These are phyloP conservation scores for Fraxinus excelsior DNA, from an alignment of 257 asterid species.

Conservation along the genomic window DNA sequence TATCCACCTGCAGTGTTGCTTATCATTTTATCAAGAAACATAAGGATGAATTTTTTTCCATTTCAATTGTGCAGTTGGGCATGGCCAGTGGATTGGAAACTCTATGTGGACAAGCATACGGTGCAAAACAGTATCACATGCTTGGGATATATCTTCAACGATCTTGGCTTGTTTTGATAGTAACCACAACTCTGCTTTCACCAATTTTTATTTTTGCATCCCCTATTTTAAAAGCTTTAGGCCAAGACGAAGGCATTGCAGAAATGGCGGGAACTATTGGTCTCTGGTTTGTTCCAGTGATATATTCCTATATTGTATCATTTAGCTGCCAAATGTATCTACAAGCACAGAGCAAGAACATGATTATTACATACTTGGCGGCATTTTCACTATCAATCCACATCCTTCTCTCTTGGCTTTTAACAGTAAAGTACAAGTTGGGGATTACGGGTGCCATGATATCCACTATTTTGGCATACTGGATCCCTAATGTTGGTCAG, in stretches of 20 bases:
- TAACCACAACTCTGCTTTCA: conserved; percentile 38
- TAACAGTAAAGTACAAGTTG: conserved; percentile 42
- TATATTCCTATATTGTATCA: conserved; percentile 53
- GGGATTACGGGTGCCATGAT: conserved; percentile 69
- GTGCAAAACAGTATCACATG: no score
- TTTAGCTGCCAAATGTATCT: conserved; percentile 78
- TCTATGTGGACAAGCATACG: no score
- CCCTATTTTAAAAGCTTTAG: conserved; percentile 60
- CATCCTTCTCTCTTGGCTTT: conserved; percentile 61
- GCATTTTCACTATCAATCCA: conserved; percentile 51
- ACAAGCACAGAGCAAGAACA: conserved; percentile 84
- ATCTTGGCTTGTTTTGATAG: conserved; percentile 60
- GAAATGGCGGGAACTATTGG: conserved; percentile 49
- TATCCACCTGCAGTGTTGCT: no score
- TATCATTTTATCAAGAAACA: no score
- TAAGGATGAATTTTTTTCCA: no score
- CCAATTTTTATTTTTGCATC: conserved; percentile 61
- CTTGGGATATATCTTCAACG: no score
- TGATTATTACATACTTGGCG: conserved; percentile 67
- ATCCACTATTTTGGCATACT: conserved; percentile 60
- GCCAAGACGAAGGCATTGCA: conserved; percentile 57
- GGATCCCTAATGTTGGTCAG: conserved; percentile 76
- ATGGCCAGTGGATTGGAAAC: no score
- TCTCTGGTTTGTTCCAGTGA: conserved; percentile 58
- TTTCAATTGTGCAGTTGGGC: no score